Evolutionary conservation across 768 basidiomycete genomes (phyloP), one percentile per base, ranked within the genome.

Genomic region (Gymnopilus junonius): DNA sequence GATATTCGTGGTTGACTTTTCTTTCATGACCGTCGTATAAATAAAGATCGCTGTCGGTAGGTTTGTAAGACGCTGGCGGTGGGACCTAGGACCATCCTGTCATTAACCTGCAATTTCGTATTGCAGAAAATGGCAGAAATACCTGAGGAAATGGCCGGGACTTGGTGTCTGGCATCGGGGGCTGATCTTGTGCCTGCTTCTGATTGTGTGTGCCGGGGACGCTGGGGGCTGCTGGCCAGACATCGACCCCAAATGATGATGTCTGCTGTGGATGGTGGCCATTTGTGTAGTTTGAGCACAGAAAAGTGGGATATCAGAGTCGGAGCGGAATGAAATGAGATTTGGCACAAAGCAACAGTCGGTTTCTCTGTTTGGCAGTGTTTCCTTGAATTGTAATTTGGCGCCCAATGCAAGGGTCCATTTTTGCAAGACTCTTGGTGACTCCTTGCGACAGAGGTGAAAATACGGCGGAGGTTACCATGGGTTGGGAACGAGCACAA

Each of bases 11-110:
- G 71, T 94, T 93, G 20, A 94, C 91, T 65, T 87, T 86, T 57
- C 77, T 76, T 35, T 84, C 78, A 58, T 87, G 85, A 40, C 83
- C 80, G 67, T 85, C 78, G 43, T 74, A 66, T 59, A 82, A 67
- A 74, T 85, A 95, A 76, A 95, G 88, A 66, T 95, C 86, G 43
- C 85, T 87, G 64, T 94, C 90, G 1, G 86, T 85, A 0, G 93
- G 93, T 50, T 76, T 84, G 68, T 80, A 75, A 65, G 82, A 78
- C 1, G 82, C 87, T 39, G 93, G 94, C 53, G 83, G 84, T 67
- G 88, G 82, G 17, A 95, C 92, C 92, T 93, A 74, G 37, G 67
- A 62, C 20, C 31, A 29, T 1, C 4, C 35, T 53, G 55, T 62
- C 57, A 48, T 53, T 53, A 51, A 54, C 27, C 23, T 23, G 40